phyloP scores from a whole-genome alignment of 2,329 filamentous ascomycete genomes.

The Pseudogymnoascus sp. region DNA sequence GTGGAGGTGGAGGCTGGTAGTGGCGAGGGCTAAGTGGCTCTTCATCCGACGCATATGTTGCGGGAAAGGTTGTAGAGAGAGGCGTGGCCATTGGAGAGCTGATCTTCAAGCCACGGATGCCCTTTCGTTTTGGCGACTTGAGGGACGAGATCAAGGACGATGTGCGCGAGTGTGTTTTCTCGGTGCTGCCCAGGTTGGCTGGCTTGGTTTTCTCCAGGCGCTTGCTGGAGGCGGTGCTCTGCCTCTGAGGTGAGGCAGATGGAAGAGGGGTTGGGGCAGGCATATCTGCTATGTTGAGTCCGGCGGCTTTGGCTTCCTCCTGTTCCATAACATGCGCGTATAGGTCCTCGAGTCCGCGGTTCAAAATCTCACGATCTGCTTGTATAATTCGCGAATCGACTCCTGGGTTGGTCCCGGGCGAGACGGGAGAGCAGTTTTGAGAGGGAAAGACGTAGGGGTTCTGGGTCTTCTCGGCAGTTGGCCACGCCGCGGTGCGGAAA shows the following conservation, averaged over 20 bases:
- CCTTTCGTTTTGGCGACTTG: constrained; percentile 45
- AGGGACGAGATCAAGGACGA: constrained; percentile 57
- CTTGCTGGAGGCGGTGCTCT: constrained; percentile 38
- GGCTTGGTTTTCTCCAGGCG: constrained; percentile 42
- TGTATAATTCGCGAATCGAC: constrained; percentile 75
- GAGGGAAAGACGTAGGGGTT: constrained; percentile 43
- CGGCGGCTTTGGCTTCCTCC: constrained; percentile 61
- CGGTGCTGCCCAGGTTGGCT: constrained; percentile 33
- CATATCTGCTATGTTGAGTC: constrained; percentile 43
- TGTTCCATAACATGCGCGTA: constrained; percentile 91
- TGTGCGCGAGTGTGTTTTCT: constrained; percentile 49
- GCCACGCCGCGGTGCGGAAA: constrained; percentile 44
- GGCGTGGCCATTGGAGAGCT: constrained; percentile 62
- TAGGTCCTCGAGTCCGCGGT: constrained; percentile 80
- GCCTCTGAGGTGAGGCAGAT: constrained; percentile 26
- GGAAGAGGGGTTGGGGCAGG: constrained; percentile 29
- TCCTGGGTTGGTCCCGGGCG: constrained; percentile 49
- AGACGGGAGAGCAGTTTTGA: constrained; percentile 19
- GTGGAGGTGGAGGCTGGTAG: constrained; percentile 52
- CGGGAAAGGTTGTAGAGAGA: constrained; percentile 53
- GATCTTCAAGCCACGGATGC: constrained; percentile 45
- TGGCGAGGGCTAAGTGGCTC: constrained; percentile 51
- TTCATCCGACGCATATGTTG: constrained; percentile 50
- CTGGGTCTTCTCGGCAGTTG: constrained; percentile 38
- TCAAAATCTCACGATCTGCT: constrained; percentile 66